A percentile compares a stretch with the other conserved stretches of the same genome.
Evolutionary conservation across 148 eudicot genomes (phyloP).

Genomic region (Arbutus unedo): DNA sequence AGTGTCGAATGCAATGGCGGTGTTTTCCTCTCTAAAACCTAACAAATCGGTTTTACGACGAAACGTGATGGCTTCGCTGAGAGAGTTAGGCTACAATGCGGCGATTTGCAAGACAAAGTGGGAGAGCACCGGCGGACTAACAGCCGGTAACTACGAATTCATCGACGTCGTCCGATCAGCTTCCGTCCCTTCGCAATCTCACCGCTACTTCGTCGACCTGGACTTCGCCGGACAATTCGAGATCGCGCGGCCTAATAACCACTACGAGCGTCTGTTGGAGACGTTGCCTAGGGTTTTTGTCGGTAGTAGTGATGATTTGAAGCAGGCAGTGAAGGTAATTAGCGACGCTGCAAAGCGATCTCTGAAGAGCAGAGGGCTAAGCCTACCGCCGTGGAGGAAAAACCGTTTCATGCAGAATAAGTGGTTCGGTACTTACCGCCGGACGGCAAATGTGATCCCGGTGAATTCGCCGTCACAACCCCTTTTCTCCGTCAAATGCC

Average conservation of each 20-base stretch:
- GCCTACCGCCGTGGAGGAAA: constrained; percentile 84
- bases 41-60: constrained; percentile 33
- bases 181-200: neutral
- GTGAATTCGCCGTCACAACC: neutral
- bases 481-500: constrained; percentile 27
- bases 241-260: constrained; percentile 57
- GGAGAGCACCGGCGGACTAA: constrained; percentile 51
- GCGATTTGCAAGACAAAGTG: constrained; percentile 74
- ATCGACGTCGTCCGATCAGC: constrained; percentile 50
- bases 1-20: constrained; percentile 38
- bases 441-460: constrained; percentile 38
- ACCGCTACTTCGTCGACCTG: constrained; percentile 60
- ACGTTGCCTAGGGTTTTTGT: constrained; percentile 56
- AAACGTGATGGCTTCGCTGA: constrained; percentile 64
- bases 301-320: constrained; percentile 47
- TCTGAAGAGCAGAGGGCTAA: constrained; percentile 59
- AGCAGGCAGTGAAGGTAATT: constrained; percentile 45
- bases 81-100: constrained; percentile 63
- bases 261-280: constrained; percentile 27
- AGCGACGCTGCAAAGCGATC: constrained; percentile 62
- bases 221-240: constrained; percentile 62
- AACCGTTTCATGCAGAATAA: constrained; percentile 80
- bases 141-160: constrained; percentile 67
- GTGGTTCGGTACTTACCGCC: constrained; percentile 77
- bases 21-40: constrained; percentile 27